These are phyloP conservation scores for Metarhizium rileyi DNA, from an alignment of 2,329 filamentous ascomycete genomes.

Conservation along the genomic window DNA sequence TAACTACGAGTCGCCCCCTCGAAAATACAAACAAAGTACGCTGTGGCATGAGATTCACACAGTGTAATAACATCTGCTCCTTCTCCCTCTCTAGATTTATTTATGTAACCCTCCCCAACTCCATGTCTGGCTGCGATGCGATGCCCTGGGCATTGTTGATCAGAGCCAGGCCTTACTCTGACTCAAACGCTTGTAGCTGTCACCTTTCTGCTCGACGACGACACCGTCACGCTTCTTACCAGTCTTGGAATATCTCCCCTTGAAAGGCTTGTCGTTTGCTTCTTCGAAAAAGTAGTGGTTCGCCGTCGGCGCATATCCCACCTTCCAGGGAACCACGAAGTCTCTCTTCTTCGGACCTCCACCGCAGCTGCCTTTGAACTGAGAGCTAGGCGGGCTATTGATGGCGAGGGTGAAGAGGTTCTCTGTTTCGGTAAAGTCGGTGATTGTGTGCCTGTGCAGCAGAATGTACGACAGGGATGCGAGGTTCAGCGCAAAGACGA, in stretches of 20 bases:
- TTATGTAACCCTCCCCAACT: too few relatives aligned
- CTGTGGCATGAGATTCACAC: too few relatives aligned
- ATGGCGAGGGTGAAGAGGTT: constrained; percentile 66
- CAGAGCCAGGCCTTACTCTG: neutral
- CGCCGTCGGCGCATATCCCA: constrained; percentile 25
- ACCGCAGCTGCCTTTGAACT: constrained; percentile 29
- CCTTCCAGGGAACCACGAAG: constrained; percentile 31
- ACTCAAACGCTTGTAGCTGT: constrained; percentile 21
- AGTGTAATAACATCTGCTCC: too few relatives aligned
- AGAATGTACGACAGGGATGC: constrained; percentile 54
- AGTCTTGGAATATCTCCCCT: neutral
- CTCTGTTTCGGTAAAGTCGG: constrained; percentile 69
- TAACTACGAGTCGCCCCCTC: too few relatives aligned
- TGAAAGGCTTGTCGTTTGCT: constrained; percentile 15
- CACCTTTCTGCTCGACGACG: constrained; percentile 9
- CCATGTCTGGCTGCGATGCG: too few relatives aligned
- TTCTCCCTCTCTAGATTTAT: too few relatives aligned
- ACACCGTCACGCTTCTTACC: constrained; percentile 21
- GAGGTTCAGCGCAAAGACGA: constrained; percentile 58
- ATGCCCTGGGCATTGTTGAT: neutral
- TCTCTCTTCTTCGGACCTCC: constrained; percentile 25
- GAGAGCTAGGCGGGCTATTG: constrained; percentile 38
- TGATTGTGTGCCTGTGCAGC: constrained; percentile 45
- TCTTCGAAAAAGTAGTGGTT: constrained; percentile 36
- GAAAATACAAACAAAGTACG: too few relatives aligned